Evolutionary conservation across 345 rosid genomes (phyloP).

Genomic region (Eucalyptus grandis): DNA sequence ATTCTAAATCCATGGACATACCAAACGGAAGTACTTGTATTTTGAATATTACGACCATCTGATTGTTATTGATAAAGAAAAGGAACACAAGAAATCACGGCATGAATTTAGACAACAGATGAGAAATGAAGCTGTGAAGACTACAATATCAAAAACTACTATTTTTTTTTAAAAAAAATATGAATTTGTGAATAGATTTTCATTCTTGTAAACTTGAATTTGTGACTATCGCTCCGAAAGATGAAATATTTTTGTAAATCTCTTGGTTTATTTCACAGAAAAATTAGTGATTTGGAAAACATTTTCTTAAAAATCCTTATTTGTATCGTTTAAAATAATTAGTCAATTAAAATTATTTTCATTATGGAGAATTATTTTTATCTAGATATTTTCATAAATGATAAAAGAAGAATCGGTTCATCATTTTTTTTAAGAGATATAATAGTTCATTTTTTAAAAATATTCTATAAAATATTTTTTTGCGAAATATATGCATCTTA

Average conservation of each 20-base stretch:
- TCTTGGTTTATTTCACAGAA: rapidly evolving
- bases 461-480: no score
- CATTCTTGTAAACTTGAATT: background rate
- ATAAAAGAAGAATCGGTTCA: background rate
- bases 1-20: background rate
- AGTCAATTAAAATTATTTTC: no score
- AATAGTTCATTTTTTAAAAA: no score
- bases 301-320: no score
- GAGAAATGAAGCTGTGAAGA: background rate
- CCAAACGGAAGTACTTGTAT: no score
- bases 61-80: background rate
- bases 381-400: rapidly evolving
- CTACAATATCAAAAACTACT: background rate
- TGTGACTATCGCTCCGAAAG: rapidly evolving
- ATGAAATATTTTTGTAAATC: background rate
- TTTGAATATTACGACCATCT: background rate
- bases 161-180: no score
- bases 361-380: rapidly evolving
- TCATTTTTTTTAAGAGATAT: background rate
- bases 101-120: background rate
- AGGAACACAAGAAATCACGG: background rate
- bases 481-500: no score
- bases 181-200: background rate
- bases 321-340: no score
- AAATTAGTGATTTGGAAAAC: rapidly evolving